Conservation (phyloP, 805 yeast genomes). For the Pichia nanzhaoensis region DNA sequence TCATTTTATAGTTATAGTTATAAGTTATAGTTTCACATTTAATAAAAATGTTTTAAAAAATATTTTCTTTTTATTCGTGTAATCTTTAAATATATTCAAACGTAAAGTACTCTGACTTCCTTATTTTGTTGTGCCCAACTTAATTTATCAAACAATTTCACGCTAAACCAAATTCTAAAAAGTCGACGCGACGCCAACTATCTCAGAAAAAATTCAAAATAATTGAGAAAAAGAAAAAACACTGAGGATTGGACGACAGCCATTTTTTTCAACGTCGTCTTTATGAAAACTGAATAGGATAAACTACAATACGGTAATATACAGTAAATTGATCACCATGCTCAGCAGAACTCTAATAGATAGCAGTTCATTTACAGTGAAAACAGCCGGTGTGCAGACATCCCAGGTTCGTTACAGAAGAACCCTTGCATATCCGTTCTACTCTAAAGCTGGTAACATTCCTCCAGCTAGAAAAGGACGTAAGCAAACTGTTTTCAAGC, state of each 20-base stretch:
- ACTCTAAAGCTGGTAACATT: constrained; percentile 39
- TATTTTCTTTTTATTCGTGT: not conserved
- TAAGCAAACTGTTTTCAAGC: constrained; percentile 47
- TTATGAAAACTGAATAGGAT: not conserved
- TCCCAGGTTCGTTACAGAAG: constrained; percentile 44
- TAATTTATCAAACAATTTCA: too few species aligned
- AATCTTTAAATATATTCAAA: too few species aligned
- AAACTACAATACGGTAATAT: not conserved
- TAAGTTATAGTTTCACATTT: not conserved
- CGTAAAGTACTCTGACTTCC: too few species aligned
- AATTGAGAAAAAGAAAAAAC: too few species aligned
- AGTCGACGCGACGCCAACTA: not conserved
- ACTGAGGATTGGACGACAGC: too few species aligned
- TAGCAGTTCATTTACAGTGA: constrained; percentile 8
- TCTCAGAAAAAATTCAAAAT: too few species aligned
- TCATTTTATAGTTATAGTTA: constrained; percentile 9
- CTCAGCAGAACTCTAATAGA: constrained; percentile 6
- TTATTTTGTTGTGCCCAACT: too few species aligned
- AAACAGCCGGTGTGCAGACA: constrained; percentile 27
- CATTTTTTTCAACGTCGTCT: not conserved
- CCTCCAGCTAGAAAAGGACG: constrained; percentile 30
- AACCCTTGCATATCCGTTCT: constrained; percentile 47
- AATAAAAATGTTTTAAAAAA: not conserved
- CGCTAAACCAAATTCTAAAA: too few species aligned
- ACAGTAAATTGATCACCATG: not conserved